A percentile compares a stretch with the other conserved stretches of the same genome.
These are phyloP conservation scores for Aureobasidium namibiae DNA, from an alignment of 2,329 filamentous ascomycete genomes.

Conservation along the genomic window DNA sequence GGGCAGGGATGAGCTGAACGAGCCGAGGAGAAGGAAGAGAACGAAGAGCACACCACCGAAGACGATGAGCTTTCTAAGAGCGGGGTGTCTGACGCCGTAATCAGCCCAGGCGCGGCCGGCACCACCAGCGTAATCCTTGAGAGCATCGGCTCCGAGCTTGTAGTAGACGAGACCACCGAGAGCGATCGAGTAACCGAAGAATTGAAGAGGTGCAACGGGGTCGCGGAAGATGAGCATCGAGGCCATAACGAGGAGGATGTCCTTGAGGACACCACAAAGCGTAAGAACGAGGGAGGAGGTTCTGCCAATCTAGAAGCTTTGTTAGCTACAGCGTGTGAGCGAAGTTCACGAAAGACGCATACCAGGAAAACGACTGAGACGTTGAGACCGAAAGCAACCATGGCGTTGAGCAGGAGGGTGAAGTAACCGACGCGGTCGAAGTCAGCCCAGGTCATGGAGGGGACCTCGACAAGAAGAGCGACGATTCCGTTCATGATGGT, in stretches of 20 bases:
- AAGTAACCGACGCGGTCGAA: constrained; percentile 65
- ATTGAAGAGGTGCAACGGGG: constrained; percentile 64
- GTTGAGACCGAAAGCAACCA: constrained; percentile 73
- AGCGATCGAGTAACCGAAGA: constrained; percentile 76
- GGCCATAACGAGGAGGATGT: constrained; percentile 71
- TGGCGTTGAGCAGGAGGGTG: constrained; percentile 66
- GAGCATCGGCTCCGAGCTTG: constrained; percentile 74
- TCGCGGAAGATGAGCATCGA: constrained; percentile 79
- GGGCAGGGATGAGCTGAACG: constrained; percentile 27
- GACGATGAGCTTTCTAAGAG: constrained; percentile 68
- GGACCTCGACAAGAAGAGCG: constrained; percentile 66
- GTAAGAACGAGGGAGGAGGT: constrained; percentile 80
- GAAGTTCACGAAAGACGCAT: constrained; percentile 33
- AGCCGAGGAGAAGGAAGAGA: constrained; percentile 61
- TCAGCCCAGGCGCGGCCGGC: constrained; percentile 75
- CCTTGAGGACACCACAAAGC: constrained; percentile 80
- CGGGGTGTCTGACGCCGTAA: constrained; percentile 69
- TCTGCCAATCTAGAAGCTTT: constrained; percentile 63
- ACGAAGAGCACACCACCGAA: constrained; percentile 55
- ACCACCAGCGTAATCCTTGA: constrained; percentile 70
- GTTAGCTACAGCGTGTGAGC: background rate
- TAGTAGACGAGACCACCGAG: constrained; percentile 75
- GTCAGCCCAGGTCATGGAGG: constrained; percentile 59
- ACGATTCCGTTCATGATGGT: constrained; percentile 72
- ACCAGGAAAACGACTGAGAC: constrained; percentile 81